A percentile compares a stretch with the other conserved stretches of the same genome.
These are phyloP conservation scores for Tricholoma furcatifolium DNA, from an alignment of 768 basidiomycete species.

Conservation along the genomic window DNA sequence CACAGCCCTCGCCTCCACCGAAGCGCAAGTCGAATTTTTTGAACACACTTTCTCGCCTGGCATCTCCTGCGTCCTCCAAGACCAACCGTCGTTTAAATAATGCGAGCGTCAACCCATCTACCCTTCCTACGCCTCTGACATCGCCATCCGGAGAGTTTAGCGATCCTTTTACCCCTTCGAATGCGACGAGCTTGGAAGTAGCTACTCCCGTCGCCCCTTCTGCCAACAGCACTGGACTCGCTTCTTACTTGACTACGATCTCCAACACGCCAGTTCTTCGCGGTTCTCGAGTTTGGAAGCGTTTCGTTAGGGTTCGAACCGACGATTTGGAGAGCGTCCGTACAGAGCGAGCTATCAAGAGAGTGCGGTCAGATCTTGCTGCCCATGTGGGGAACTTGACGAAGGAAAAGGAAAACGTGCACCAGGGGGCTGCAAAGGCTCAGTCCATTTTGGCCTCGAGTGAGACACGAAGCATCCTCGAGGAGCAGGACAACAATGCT, in stretches of 20 bases:
- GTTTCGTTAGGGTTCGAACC: slow-evolving; percentile 80
- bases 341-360: slow-evolving; percentile 85
- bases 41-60: slow-evolving; percentile 81
- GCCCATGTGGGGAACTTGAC: slow-evolving; percentile 51
- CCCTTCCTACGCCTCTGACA: slow-evolving; percentile 43
- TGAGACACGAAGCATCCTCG: slow-evolving; percentile 20
- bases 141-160: slow-evolving; percentile 54
- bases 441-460: slow-evolving; percentile 16
- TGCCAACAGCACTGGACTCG: slow-evolving; percentile 63
- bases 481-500: slow-evolving; percentile 31
- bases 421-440: slow-evolving; percentile 9
- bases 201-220: slow-evolving; percentile 33
- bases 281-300: slow-evolving; percentile 72
- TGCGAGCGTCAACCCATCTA: slow-evolving; percentile 31
- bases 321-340: slow-evolving; percentile 89
- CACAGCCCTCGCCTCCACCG: slow-evolving; percentile 47
- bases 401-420: slow-evolving; percentile 33
- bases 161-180: slow-evolving; percentile 60
- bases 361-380: slow-evolving; percentile 81
- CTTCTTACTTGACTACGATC: slow-evolving; percentile 76
- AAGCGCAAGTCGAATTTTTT: slow-evolving; percentile 86
- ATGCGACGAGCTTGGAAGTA: slow-evolving; percentile 27
- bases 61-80: slow-evolving; percentile 66
- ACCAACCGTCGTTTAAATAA: slow-evolving; percentile 38
- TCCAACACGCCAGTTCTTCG: slow-evolving; percentile 68